Evolutionary conservation across 2,329 filamentous ascomycete genomes (phyloP).

Genomic region (Phaeosphaeria sp.): DNA sequence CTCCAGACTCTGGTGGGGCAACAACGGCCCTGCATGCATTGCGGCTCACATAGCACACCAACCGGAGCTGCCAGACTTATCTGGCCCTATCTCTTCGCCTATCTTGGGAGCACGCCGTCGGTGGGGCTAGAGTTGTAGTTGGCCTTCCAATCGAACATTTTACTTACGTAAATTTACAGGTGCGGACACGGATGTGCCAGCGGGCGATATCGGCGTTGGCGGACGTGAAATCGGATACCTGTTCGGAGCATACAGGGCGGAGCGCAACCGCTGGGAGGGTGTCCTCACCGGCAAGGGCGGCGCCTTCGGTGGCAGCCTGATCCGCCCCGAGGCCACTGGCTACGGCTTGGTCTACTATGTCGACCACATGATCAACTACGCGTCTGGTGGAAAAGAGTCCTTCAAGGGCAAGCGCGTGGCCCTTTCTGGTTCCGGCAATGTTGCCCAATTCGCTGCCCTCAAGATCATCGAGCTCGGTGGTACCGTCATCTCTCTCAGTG

Average conservation of each 20-base stretch:
- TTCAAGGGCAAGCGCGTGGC: slow-evolving; percentile 93
- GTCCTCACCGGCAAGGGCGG: slow-evolving; percentile 95
- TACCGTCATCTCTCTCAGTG: slow-evolving; percentile 89
- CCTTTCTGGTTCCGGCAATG: slow-evolving; percentile 96
- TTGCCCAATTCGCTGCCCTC: slow-evolving; percentile 95
- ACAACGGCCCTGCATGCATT: slow-evolving; percentile 22
- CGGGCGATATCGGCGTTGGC: slow-evolving; percentile 94
- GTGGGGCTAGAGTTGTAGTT: slow-evolving; percentile 4
- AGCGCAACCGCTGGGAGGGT: slow-evolving; percentile 91
- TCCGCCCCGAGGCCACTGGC: slow-evolving; percentile 95
- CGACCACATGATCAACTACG: slow-evolving; percentile 71
- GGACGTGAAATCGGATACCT: slow-evolving; percentile 92
- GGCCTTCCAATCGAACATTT: slow-evolving; percentile 45
- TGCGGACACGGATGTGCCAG: slow-evolving; percentile 92
- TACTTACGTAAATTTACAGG: slow-evolving; percentile 50
- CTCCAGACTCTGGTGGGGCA: slow-evolving; percentile 17
- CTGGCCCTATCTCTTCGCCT: slow-evolving; percentile 21
- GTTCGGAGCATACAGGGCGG: slow-evolving; percentile 91
- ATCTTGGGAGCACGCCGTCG: slow-evolving; percentile 8
- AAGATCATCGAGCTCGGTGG: slow-evolving; percentile 96
- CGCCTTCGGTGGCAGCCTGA: slow-evolving; percentile 90
- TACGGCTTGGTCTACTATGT: slow-evolving; percentile 86
- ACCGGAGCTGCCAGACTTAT: slow-evolving; percentile 14
- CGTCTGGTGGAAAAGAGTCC: slow-evolving; percentile 75
- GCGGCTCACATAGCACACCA: slow-evolving; percentile 18